phyloP scores from a whole-genome alignment of 2,329 filamentous ascomycete genomes.

The Hypomyces perniciosus region DNA sequence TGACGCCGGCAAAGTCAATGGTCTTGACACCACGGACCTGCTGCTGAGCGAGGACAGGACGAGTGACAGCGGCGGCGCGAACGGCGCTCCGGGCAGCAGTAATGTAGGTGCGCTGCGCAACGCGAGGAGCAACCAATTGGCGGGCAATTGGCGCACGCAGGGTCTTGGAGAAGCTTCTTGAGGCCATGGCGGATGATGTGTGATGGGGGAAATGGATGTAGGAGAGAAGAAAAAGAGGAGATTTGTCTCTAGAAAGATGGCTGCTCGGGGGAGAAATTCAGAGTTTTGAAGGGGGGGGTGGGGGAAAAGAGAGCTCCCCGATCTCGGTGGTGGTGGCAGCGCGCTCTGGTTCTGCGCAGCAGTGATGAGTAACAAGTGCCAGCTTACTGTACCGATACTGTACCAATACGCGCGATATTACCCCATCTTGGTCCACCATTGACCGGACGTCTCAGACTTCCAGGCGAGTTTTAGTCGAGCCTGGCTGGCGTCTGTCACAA shows the following conservation, averaged over 20 bases:
- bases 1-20: conserved; percentile 93
- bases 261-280: conserved; percentile 2
- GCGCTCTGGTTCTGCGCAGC: background rate
- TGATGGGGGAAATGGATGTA: conserved; percentile 1
- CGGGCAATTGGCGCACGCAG: conserved; percentile 57
- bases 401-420: background rate
- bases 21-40: conserved; percentile 92
- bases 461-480: too few relatives aligned
- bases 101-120: conserved; percentile 58
- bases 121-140: conserved; percentile 55
- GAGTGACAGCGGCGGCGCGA: conserved; percentile 48
- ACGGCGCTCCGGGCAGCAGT: conserved; percentile 53
- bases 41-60: conserved; percentile 54
- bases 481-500: too few relatives aligned
- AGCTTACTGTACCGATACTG: conserved; percentile 5
- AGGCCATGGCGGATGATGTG: conserved; percentile 59
- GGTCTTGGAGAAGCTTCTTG: conserved; percentile 65
- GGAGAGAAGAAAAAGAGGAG: conserved; percentile 2
- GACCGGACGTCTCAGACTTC: too few relatives aligned
- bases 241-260: background rate
- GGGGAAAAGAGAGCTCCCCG: conserved; percentile 7
- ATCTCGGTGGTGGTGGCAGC: conserved; percentile 7
- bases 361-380: conserved; percentile 10
- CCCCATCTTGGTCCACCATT: background rate
- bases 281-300: conserved; percentile 11